A percentile compares a stretch with the other conserved stretches of the same genome.
phyloP scores from a whole-genome alignment of 768 basidiomycete species.

The Mycena indigotica region DNA sequence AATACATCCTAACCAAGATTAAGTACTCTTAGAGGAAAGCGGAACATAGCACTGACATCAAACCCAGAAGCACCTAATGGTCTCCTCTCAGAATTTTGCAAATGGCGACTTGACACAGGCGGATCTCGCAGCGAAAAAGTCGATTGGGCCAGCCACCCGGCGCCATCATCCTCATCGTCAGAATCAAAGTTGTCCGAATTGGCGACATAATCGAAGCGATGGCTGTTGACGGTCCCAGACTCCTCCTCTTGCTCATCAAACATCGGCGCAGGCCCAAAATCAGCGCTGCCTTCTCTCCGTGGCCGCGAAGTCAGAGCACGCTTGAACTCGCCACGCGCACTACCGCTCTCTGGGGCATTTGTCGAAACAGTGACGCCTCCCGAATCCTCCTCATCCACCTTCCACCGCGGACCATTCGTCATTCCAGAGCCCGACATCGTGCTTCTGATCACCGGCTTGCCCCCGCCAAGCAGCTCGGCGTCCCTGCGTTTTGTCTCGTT shows the following conservation, averaged over 20 bases:
- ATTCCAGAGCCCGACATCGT: conserved; percentile 29
- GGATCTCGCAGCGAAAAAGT: conserved; percentile 61
- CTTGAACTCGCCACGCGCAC: conserved; percentile 60
- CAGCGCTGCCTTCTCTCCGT: conserved; percentile 56
- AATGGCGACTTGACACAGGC: conserved; percentile 49
- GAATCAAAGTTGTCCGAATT: conserved; percentile 62
- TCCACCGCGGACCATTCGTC: conserved; percentile 50
- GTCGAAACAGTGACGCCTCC: conserved; percentile 7
- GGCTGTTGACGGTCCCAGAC: conserved; percentile 45
- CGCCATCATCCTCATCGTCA: conserved; percentile 63
- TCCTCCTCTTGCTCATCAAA: conserved; percentile 27
- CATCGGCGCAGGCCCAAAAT: conserved; percentile 61
- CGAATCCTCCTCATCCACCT: conserved; percentile 68
- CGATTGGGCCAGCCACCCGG: conserved; percentile 80
- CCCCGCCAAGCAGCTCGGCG: conserved; percentile 79
- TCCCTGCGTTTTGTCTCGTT: conserved; percentile 86
- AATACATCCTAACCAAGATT: conserved; percentile 68
- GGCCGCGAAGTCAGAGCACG: conserved; percentile 46
- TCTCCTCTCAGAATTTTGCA: conserved; percentile 43
- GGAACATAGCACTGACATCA: conserved; percentile 49
- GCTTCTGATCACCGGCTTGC: conserved; percentile 61
- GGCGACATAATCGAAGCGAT: conserved; percentile 43
- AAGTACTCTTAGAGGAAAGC: background rate
- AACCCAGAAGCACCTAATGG: conserved; percentile 46
- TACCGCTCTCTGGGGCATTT: conserved; percentile 16